phyloP scores from a whole-genome alignment of 352 stramenopile species.

The Plasmopara muralis region DNA sequence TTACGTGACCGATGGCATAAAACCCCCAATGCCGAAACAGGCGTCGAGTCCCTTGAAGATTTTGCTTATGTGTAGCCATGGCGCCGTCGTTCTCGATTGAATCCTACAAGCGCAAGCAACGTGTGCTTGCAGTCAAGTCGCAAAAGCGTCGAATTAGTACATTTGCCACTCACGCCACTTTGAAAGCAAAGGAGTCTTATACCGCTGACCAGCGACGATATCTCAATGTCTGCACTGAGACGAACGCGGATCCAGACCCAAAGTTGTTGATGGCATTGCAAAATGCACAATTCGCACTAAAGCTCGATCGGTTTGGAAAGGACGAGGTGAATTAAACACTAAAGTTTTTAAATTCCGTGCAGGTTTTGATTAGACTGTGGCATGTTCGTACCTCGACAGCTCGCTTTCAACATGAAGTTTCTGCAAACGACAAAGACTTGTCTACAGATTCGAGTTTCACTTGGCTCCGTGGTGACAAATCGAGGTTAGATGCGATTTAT shows the following conservation, averaged over 20 bases:
- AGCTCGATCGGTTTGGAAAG: constrained; percentile 42
- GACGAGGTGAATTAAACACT: constrained; percentile 31
- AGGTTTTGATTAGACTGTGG: background rate
- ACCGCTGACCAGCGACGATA: constrained; percentile 45
- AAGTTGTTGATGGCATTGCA: constrained; percentile 37
- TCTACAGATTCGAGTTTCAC: constrained; percentile 40
- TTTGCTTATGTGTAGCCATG: constrained; percentile 9
- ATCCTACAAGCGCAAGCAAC: constrained; percentile 50
- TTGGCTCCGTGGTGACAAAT: constrained; percentile 40
- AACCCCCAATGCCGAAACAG: background rate
- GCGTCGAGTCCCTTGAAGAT: background rate
- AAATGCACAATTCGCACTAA: constrained; percentile 32
- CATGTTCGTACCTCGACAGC: constrained; percentile 17
- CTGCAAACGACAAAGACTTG: constrained; percentile 27
- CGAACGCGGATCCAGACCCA: constrained; percentile 40
- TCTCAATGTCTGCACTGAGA: constrained; percentile 49
- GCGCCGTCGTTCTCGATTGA: constrained; percentile 46
- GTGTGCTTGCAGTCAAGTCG: constrained; percentile 30
- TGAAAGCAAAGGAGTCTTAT: constrained; percentile 20
- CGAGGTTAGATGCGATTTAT: constrained; percentile 25
- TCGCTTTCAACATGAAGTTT: constrained; percentile 45
- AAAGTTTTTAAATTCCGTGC: background rate
- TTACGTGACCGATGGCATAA: too few relatives aligned
- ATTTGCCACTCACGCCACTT: background rate
- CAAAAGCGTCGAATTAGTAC: constrained; percentile 1